Evolutionary conservation across 1,284 basidiomycete species (phyloP), one percentile per base, ranked within the genome.

Genomic region (Irpex lacteus): DNA sequence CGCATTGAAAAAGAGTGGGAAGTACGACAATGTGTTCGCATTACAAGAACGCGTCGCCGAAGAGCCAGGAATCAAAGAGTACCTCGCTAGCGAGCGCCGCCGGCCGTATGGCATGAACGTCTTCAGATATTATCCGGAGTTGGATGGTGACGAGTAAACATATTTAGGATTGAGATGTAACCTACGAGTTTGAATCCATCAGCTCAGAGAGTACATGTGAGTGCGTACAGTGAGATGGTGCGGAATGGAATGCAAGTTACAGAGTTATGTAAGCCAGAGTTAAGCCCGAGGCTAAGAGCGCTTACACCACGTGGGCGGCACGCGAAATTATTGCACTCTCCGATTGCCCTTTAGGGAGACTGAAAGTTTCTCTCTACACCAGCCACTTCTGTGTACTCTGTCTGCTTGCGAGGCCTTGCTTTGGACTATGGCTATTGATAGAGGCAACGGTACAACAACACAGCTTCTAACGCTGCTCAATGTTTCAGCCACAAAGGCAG

Each of bases 391-490:
- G 50, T 53, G 8, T 54, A 40, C 32, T 32, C 32, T 19, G 36
- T n/a, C 21, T 54, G 50, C 11, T 52, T 19, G 11, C 18, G 18
- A 8, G 19, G 11, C 7, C 50, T n/a, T 52, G 8, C 8, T 21
- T 18, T 8, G 11, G 7, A 53, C 21, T 5, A 75, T 75, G 74
- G 70, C 71, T 58, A 65, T 73, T 3, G 71, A 75, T 63, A 66
- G 70, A 44, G 66, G 69, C 13, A 87, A 86, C 70, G 78, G 82
- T 7, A 86, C 89, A n/a, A 90, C 88, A 2, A 91, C 91, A 54
- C 90, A 90, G 66, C 87, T 99, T 1, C 78, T 98, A 49, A 99
- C 98, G 0, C 85, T 99, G 1, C 84, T 99, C 36, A 99, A 99
- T 76, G 94, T 98, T 1, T 94, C 93, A 58, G 93, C 95, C 0